Percentiles rank a stretch among this genome's conserved stretches.
phyloP scores from a whole-genome alignment of 148 eudicot genomes.

The Vaccinium vitisidaea region DNA sequence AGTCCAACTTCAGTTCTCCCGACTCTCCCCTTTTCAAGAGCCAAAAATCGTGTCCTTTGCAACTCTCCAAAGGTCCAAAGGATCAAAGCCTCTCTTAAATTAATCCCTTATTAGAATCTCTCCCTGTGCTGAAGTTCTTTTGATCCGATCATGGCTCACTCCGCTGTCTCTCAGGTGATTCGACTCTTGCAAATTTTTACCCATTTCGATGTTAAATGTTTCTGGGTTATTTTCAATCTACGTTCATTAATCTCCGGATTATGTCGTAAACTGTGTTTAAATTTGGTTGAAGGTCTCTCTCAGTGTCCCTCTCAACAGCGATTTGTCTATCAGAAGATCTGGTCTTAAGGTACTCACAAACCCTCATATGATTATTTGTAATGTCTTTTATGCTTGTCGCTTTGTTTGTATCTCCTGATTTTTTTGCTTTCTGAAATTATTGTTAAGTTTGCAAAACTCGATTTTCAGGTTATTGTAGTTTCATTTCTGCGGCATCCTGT shows the following conservation, averaged over 20 bases:
- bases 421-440: neutral
- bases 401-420: neutral
- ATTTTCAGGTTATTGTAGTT: neutral
- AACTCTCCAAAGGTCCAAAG: neutral
- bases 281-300: constrained; percentile 42
- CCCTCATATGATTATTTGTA: neutral
- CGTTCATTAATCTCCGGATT: neutral
- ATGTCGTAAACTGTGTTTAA: neutral
- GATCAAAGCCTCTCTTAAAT: neutral
- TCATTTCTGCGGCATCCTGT: neutral
- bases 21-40: neutral
- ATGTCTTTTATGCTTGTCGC: neutral
- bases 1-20: neutral
- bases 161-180: constrained; percentile 46
- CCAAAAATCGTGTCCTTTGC: neutral
- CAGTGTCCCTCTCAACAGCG: constrained; percentile 39
- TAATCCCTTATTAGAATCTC: neutral
- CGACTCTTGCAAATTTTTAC: neutral
- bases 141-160: constrained; percentile 43
- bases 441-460: neutral
- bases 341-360: constrained; percentile 42
- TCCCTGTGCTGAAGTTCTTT: neutral
- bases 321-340: constrained; percentile 44
- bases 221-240: neutral
- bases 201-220: neutral